Conservation (phyloP, 352 stramenopile genomes). For the Phytophthora tubulina region DNA sequence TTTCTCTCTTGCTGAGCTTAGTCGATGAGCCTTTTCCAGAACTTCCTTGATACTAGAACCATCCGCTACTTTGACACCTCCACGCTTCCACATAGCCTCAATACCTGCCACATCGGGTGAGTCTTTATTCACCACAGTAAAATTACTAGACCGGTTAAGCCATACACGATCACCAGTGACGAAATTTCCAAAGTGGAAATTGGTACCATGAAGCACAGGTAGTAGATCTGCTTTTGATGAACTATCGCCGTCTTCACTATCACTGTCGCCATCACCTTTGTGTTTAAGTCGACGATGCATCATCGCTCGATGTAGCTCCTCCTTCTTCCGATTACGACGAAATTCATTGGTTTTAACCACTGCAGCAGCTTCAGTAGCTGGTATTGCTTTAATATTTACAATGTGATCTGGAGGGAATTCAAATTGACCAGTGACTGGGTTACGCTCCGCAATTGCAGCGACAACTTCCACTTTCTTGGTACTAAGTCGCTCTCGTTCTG, state of each 20-base stretch:
- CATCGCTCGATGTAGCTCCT: constrained; percentile 45
- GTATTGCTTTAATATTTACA: constrained; percentile 24
- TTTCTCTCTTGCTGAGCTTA: constrained; percentile 30
- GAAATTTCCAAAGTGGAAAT: constrained; percentile 56
- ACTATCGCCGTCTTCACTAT: constrained; percentile 12
- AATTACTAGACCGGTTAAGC: not conserved
- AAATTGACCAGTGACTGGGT: constrained; percentile 50
- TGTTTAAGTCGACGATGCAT: constrained; percentile 20
- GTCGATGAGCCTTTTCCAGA: constrained; percentile 23
- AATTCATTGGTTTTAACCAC: not conserved
- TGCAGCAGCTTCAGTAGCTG: not conserved
- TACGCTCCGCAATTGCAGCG: constrained; percentile 36
- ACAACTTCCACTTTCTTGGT: constrained; percentile 19
- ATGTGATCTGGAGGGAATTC: constrained; percentile 55
- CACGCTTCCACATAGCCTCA: constrained; percentile 71
- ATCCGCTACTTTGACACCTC: constrained; percentile 21
- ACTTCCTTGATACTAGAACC: constrained; percentile 40
- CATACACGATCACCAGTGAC: constrained; percentile 9
- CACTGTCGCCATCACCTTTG: constrained; percentile 8
- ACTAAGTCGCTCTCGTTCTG: constrained; percentile 11
- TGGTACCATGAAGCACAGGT: constrained; percentile 38
- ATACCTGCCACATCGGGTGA: not conserved
- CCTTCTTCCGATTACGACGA: constrained; percentile 43
- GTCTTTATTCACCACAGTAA: not conserved
- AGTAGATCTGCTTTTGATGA: constrained; percentile 13